Evolutionary conservation across 805 yeast genomes (phyloP), one percentile per base, ranked within the genome.

Genomic region (Clavispora santaluciae): DNA sequence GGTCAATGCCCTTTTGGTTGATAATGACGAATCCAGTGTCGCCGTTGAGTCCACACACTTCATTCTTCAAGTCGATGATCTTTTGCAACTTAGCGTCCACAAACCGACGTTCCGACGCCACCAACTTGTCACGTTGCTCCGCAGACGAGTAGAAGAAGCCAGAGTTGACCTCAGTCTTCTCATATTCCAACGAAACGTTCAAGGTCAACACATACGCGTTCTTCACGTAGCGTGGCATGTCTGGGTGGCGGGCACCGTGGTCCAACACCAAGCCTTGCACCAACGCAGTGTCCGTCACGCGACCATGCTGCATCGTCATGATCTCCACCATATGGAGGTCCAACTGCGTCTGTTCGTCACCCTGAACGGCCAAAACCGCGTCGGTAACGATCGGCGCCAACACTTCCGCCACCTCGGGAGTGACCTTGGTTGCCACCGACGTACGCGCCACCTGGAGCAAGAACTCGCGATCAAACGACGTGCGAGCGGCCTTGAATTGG

Each of bases 241-340:
- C 99, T 35, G 99, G 99, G 72, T 93, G 99, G 62, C 99, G 80
- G 13, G 96, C 97, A 51, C 99, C 99, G 62, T 93, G 99, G 63
- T 93, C 99, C 50, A 93, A 74, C 26, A 93, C 99, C 52, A 93
- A 76, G 35, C 99, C 99, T 54, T 77, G 81, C 49, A 93, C 73
- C 44, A 93, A 79, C 55, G 75, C 73, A 15, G 98, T 90, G 41
- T 90, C 93, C 46, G 81, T 78, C 24, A 93, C 87, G 28, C 83
- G 76, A 51, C 87, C 86, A 58, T 86, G 91, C 76, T 93, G 96
- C 98, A 93, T 95, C 51, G 93, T 82, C 95, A 93, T 93, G 58
- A 93, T 86, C 69, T 93, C 99, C 53, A 93, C 83, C 99, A 93
- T 93, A 64, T 93, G 97, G 53, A 93, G 72, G 63, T 93, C 99